Conservation (phyloP, 2,329 filamentous ascomycete species). For the Aspergillus puulaauensis region DNA sequence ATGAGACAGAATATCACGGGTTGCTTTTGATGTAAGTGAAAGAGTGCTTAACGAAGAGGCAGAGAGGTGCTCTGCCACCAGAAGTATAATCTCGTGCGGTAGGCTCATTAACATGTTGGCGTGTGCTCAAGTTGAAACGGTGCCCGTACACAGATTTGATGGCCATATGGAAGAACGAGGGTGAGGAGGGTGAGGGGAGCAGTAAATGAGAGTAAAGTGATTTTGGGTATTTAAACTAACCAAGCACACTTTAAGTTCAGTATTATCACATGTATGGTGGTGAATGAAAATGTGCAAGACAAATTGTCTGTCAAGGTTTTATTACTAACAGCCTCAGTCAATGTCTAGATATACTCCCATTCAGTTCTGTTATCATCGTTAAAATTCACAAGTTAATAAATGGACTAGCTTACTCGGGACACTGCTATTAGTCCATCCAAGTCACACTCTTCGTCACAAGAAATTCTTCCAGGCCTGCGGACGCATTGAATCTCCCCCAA, state of each 20-base stretch:
- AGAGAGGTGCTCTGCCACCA: neutral
- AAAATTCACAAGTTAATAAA: neutral
- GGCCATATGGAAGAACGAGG: too few species aligned
- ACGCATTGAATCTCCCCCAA: conserved; percentile 58
- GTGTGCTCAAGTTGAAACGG: neutral
- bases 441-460: conserved; percentile 63
- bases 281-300: too few species aligned
- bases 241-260: too few species aligned
- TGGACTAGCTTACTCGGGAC: neutral
- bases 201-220: too few species aligned
- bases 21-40: neutral
- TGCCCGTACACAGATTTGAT: neutral
- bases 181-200: too few species aligned
- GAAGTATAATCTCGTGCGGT: neutral
- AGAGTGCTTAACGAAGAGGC: neutral
- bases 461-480: conserved; percentile 59
- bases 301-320: too few species aligned
- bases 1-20: neutral
- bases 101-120: neutral
- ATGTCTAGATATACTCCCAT: neutral
- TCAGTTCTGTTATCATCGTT: neutral
- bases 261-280: too few species aligned
- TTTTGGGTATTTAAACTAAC: too few species aligned
- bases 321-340: too few species aligned
- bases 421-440: conserved; percentile 44